These are phyloP conservation scores for Penicillium sp. DNA, from an alignment of 2,329 filamentous ascomycete genomes.

Conservation along the genomic window DNA sequence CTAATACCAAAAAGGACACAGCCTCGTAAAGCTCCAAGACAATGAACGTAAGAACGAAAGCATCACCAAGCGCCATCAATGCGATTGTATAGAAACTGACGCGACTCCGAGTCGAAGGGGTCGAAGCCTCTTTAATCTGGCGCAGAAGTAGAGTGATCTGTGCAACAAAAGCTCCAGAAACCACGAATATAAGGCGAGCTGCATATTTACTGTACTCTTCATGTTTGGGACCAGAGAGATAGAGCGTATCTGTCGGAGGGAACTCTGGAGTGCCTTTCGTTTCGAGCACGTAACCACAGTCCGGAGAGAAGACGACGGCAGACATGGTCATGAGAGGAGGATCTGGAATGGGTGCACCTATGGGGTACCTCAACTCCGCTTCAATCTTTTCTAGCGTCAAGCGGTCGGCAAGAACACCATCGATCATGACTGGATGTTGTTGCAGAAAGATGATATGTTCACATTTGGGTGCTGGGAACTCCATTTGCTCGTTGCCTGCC, in stretches of 20 bases:
- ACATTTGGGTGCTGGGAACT: conserved; percentile 69
- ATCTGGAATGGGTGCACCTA: conserved; percentile 55
- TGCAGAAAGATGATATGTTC: conserved; percentile 89
- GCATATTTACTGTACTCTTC: conserved; percentile 57
- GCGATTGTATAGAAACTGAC: conserved; percentile 66
- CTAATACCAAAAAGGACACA: conserved; percentile 56
- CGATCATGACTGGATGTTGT: conserved; percentile 45
- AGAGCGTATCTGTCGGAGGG: conserved; percentile 51
- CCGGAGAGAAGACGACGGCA: conserved; percentile 63
- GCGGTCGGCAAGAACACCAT: conserved; percentile 30
- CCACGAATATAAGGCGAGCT: conserved; percentile 55
- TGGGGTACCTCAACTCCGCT: conserved; percentile 60
- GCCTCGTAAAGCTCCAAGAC: conserved; percentile 58
- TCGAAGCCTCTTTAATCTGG: conserved; percentile 65
- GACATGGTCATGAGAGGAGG: conserved; percentile 59
- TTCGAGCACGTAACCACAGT: conserved; percentile 66
- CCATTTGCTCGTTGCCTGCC: conserved; percentile 50
- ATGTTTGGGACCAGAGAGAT: conserved; percentile 58
- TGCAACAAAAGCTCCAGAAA: conserved; percentile 50
- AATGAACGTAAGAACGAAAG: conserved; percentile 58
- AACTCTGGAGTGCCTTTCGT: conserved; percentile 60
- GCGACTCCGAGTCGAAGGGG: conserved; percentile 63
- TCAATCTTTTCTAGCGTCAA: conserved; percentile 55
- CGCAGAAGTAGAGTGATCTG: conserved; percentile 60
- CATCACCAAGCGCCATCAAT: conserved; percentile 62